Evolutionary conservation across 108 stramenopile species (phyloP).

Genomic region (Skeletonema costatum): DNA sequence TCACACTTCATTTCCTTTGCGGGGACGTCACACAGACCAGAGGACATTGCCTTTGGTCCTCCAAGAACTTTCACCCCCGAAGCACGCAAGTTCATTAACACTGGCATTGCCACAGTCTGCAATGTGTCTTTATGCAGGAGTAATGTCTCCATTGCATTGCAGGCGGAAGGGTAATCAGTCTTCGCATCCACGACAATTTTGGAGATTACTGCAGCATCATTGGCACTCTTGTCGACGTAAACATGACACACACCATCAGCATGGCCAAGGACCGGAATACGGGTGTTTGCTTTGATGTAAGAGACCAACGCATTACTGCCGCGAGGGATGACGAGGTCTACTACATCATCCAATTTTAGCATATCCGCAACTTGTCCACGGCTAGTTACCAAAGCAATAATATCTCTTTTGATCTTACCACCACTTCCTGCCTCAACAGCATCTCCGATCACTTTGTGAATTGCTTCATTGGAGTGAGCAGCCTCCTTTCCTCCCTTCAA

Average conservation of each 20-base stretch:
- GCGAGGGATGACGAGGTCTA: slow-evolving; percentile 98
- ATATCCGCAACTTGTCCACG: slow-evolving; percentile 91
- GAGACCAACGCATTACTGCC: slow-evolving; percentile 91
- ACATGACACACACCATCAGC: slow-evolving; percentile 99
- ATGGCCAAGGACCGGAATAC: slow-evolving; percentile 98
- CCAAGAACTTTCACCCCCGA: slow-evolving; percentile 91
- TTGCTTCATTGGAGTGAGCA: slow-evolving; percentile 81
- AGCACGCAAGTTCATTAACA: slow-evolving; percentile 75
- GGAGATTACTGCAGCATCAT: slow-evolving; percentile 52
- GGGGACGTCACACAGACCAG: slow-evolving; percentile 73
- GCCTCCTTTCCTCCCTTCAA: slow-evolving; percentile 99
- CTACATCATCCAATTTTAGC: slow-evolving; percentile 85
- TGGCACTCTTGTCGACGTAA: slow-evolving; percentile 91
- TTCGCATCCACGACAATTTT: slow-evolving; percentile 92
- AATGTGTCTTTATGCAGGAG: slow-evolving; percentile 88
- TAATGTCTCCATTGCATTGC: slow-evolving; percentile 98
- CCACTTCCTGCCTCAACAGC: slow-evolving; percentile 87
- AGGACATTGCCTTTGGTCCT: slow-evolving; percentile 80
- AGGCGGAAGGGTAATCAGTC: slow-evolving; percentile 98
- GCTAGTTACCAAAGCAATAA: slow-evolving; percentile 91
- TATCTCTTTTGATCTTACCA: slow-evolving; percentile 82
- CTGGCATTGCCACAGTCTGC: slow-evolving; percentile 60
- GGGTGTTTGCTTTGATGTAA: slow-evolving; percentile 90
- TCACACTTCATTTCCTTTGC: slow-evolving; percentile 83
- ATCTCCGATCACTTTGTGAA: slow-evolving; percentile 90